Base-by-base conservation (phyloP, 2,329 filamentous ascomycete genomes). In the Trichophyton mentagrophytes region DNA sequence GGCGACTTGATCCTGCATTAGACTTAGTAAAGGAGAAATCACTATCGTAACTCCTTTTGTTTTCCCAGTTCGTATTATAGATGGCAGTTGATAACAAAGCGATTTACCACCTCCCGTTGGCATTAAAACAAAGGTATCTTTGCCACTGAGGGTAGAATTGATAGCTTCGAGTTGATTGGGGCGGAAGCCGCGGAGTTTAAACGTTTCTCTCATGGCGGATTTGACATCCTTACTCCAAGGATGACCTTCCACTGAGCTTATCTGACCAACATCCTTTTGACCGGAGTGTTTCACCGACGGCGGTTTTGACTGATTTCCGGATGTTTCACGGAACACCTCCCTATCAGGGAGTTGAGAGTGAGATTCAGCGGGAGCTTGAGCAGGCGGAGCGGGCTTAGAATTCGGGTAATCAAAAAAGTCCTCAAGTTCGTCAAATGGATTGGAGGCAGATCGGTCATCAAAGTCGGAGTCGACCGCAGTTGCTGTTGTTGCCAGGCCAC, bases 91-190 rank as follows among this genome's bases (percentile, higher is more conserved):
- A 71, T 99, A 99, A 72, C 93, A 97, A 1, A 99, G 79, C 1
- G 92, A 97, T 71, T 99, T 99, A 47, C 93, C 93, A 63, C 93
- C 93, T 59, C 93, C 93, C 0, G 93, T 99, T 1, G 95, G 93
- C 93, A 99, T 99, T 44, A 99, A 79, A 15, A 99, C 88, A 71
- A 99, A 99, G 0, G 88, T 87, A 73, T 99, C 92, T 65, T 92
- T 85, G 2, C 92, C 93, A 33, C 78, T 80, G 53, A 99, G 77
- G 0, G 93, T 97, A 1, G 91, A 87, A 72, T 99, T 97, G 72
- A 99, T 96, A 13, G 93, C 91, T 73, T 97, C 89, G 1, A 97
- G 80, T 70, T 99, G 93, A 69, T 96, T 93, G 60, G 86, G 84
- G 33, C 95, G 85, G 69, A 99, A 99, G 0, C 89, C 89, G 60